Evolutionary conservation across 176 grass and related monocot species (phyloP).

Genomic region (Bonia amplexicaulis): DNA sequence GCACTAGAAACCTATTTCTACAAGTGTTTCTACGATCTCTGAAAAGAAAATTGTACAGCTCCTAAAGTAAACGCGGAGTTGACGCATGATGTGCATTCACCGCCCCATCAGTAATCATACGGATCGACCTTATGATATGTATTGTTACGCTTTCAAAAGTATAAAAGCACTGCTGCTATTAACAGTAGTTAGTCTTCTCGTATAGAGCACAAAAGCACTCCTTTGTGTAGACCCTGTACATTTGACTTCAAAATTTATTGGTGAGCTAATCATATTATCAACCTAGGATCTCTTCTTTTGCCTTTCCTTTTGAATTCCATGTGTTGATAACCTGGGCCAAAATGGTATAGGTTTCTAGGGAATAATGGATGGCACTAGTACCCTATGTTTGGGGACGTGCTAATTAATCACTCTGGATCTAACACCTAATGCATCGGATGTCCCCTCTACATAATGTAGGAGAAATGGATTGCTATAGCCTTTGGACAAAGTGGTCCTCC

Average conservation of each 20-base stretch:
- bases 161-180: neutral
- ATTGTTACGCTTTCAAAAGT: neutral
- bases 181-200: neutral
- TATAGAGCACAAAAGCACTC: neutral
- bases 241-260: neutral
- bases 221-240: neutral
- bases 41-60: neutral
- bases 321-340: neutral
- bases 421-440: slow-evolving; percentile 25
- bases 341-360: neutral
- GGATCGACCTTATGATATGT: neutral
- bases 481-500: slow-evolving; percentile 21
- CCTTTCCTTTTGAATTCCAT: neutral
- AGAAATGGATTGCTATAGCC: neutral
- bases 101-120: neutral
- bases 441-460: neutral
- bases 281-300: neutral
- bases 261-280: neutral
- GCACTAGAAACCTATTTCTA: neutral
- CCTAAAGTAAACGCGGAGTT: neutral
- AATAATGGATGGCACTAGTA: neutral
- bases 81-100: neutral
- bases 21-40: neutral
- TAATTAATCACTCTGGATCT: slow-evolving; percentile 30
- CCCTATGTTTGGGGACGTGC: neutral